A percentile compares a stretch with the other conserved stretches of the same genome.
Evolutionary conservation across 305 asterid species (phyloP).

Genomic region (Fraxinus floribunda): DNA sequence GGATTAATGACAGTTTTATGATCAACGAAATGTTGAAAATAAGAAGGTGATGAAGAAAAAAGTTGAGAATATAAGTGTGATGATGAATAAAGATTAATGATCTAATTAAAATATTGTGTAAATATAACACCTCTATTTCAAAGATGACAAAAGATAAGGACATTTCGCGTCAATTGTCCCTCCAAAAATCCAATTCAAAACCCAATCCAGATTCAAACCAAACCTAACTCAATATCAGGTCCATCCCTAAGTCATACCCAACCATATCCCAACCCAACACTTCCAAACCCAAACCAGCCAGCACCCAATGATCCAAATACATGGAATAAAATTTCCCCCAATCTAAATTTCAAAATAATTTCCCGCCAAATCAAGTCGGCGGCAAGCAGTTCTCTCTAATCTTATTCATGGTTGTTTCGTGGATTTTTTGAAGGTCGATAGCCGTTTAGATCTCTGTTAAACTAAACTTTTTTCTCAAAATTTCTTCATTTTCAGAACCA

Average conservation of each 20-base stretch:
- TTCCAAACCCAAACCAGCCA: background rate
- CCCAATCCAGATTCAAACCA: background rate
- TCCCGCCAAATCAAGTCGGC: slow-evolving; percentile 26
- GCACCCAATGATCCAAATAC: background rate
- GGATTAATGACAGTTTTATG: background rate
- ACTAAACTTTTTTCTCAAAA: background rate
- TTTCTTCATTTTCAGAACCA: background rate
- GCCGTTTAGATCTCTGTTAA: background rate
- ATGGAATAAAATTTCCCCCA: background rate
- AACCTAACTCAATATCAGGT: background rate
- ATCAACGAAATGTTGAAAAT: background rate
- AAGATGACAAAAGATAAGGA: background rate
- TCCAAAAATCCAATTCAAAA: too few relatives aligned
- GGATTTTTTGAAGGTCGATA: background rate
- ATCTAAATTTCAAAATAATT: background rate
- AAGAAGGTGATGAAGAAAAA: background rate
- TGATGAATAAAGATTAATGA: too few relatives aligned
- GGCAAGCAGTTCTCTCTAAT: background rate
- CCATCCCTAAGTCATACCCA: background rate
- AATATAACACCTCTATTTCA: too few relatives aligned
- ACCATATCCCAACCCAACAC: background rate
- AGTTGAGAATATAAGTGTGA: too few relatives aligned
- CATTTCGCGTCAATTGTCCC: background rate
- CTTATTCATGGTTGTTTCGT: background rate
- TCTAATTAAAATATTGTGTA: too few relatives aligned